phyloP scores from a whole-genome alignment of 352 stramenopile species.

The Pythium angustatum region DNA sequence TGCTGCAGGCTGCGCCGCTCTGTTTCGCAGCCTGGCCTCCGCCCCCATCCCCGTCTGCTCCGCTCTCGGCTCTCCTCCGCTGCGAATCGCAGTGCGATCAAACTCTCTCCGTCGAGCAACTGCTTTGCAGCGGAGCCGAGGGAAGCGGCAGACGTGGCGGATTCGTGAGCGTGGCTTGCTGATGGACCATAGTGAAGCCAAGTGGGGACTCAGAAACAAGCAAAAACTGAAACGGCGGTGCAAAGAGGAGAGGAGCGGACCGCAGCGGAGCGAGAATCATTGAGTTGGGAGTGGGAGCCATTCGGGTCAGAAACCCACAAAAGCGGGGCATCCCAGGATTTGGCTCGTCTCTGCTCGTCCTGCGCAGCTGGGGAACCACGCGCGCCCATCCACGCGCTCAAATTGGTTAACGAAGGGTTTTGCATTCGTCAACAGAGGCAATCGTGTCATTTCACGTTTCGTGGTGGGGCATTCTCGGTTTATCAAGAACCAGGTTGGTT shows the following conservation, averaged over 20 bases:
- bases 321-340: slow-evolving; percentile 19
- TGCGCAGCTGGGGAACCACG: slow-evolving; percentile 12
- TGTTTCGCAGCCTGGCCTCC: slow-evolving; percentile 11
- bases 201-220: slow-evolving; percentile 4
- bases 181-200: slow-evolving; percentile 22
- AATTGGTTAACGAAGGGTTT: slow-evolving; percentile 1
- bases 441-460: background rate
- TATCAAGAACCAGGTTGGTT: too few species aligned
- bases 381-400: slow-evolving; percentile 9
- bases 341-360: background rate
- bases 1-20: too few species aligned
- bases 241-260: slow-evolving; percentile 10
- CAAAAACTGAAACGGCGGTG: slow-evolving; percentile 22
- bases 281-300: slow-evolving; percentile 16
- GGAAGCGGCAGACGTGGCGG: slow-evolving; percentile 13
- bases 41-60: slow-evolving; percentile 17
- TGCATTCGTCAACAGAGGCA: background rate
- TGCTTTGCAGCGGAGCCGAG: slow-evolving; percentile 8
- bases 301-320: slow-evolving; percentile 23
- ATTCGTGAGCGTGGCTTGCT: too few species aligned
- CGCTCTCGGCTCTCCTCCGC: background rate
- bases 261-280: slow-evolving; percentile 9
- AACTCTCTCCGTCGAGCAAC: slow-evolving; percentile 9
- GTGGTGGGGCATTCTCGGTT: background rate
- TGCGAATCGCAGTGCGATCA: background rate